These are phyloP conservation scores for Amanita rubescens DNA, from an alignment of 768 basidiomycete species.

Conservation along the genomic window DNA sequence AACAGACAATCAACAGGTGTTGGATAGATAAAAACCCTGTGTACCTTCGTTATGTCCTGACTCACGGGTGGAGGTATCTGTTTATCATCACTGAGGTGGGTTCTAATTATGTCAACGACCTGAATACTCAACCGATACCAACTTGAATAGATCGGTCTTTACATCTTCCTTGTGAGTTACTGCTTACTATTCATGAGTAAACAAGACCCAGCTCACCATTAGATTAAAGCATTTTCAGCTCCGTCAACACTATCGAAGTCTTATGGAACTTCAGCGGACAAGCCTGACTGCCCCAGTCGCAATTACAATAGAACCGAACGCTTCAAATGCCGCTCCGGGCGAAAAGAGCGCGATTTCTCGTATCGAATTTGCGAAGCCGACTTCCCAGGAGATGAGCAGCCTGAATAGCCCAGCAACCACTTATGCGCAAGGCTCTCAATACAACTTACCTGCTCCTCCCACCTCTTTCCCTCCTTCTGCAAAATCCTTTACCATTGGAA, in stretches of 20 bases:
- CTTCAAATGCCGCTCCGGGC: not conserved
- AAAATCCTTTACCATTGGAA: not conserved
- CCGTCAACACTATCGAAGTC: not conserved
- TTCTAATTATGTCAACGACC: slow-evolving; percentile 3
- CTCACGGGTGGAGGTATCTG: slow-evolving; percentile 12
- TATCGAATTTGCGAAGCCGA: not conserved
- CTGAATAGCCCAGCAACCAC: not conserved
- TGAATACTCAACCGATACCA: not conserved
- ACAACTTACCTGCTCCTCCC: not conserved
- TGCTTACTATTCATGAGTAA: not conserved
- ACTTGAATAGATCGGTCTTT: not conserved
- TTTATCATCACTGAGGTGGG: slow-evolving; percentile 18
- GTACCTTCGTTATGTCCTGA: slow-evolving; percentile 11
- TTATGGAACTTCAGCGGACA: not conserved
- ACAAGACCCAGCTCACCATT: not conserved
- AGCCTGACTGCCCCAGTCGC: not conserved
- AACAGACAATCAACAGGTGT: slow-evolving; percentile 6
- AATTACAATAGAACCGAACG: not conserved
- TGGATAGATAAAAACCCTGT: slow-evolving; percentile 10
- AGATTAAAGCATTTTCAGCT: not conserved
- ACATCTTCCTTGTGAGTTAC: not conserved
- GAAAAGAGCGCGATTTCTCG: not conserved
- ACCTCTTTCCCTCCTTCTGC: not conserved
- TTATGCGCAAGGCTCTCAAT: not conserved
- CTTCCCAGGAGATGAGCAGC: not conserved